phyloP scores from a whole-genome alignment of 768 basidiomycete species.

The Boletus rubescentipes region DNA sequence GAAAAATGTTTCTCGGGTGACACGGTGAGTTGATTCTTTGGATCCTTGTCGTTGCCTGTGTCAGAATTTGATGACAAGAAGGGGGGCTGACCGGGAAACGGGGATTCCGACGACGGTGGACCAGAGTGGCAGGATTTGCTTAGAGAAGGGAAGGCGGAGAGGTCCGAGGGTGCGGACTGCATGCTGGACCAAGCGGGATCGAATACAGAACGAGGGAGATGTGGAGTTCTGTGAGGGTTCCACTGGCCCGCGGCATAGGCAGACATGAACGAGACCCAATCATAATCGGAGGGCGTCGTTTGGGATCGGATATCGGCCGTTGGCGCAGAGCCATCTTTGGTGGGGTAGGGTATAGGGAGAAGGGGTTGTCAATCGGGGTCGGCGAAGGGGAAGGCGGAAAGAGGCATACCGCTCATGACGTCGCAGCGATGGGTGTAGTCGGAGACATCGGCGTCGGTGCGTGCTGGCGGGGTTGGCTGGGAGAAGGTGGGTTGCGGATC shows the following conservation, averaged over 20 bases:
- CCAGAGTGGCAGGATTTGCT: slow-evolving; percentile 9
- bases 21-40: slow-evolving; percentile 16
- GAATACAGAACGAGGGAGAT: slow-evolving; percentile 44
- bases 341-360: slow-evolving; percentile 21
- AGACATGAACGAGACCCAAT: slow-evolving; percentile 77
- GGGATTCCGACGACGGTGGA: slow-evolving; percentile 12
- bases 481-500: background rate
- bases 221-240: slow-evolving; percentile 74
- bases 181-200: slow-evolving; percentile 18
- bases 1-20: slow-evolving; percentile 28
- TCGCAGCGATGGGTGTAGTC: slow-evolving; percentile 12
- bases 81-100: slow-evolving; percentile 4
- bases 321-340: slow-evolving; percentile 14
- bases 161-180: slow-evolving; percentile 11
- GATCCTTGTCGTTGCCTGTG: slow-evolving; percentile 17
- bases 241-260: slow-evolving; percentile 77
- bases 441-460: slow-evolving; percentile 7
- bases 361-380: slow-evolving; percentile 1
- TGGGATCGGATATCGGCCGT: slow-evolving; percentile 20
- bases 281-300: slow-evolving; percentile 37
- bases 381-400: background rate
- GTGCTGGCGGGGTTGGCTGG: slow-evolving; percentile 6
- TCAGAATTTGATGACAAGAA: slow-evolving; percentile 14
- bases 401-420: slow-evolving; percentile 24
- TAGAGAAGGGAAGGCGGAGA: background rate